Conservation (phyloP, 345 rosid genomes). For the Populus tremula region DNA sequence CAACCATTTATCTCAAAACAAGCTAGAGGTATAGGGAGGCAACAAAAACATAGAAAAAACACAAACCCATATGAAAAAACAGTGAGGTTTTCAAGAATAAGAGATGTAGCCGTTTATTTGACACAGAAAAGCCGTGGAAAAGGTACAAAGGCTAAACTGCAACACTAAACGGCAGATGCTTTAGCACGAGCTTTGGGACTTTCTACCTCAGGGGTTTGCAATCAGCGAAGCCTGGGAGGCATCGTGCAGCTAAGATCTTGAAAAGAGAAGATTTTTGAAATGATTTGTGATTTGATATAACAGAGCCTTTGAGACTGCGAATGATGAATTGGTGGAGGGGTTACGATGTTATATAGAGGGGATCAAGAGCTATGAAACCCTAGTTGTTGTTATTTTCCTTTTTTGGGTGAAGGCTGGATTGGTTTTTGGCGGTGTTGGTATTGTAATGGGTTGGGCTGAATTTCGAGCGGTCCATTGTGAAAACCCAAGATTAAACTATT, state of each 20-base stretch:
- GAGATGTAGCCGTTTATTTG: constrained; percentile 43
- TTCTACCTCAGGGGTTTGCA: not conserved
- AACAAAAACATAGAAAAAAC: not conserved
- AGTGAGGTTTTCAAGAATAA: not conserved
- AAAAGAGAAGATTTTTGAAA: not conserved
- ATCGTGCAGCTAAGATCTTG: constrained; percentile 2
- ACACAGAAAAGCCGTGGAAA: constrained; percentile 23
- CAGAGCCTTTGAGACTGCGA: not conserved
- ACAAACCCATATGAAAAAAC: not conserved
- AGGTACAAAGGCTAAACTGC: constrained; percentile 16
- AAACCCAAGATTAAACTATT: too few relatives aligned
- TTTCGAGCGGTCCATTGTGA: too few relatives aligned
- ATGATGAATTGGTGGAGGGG: not conserved
- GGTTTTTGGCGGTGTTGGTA: too few relatives aligned
- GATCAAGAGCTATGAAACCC: not conserved
- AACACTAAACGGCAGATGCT: constrained; percentile 16
- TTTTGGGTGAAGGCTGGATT: too few relatives aligned
- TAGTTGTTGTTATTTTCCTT: not conserved
- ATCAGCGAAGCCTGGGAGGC: constrained; percentile 29
- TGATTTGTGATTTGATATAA: not conserved
- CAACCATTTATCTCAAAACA: constrained; percentile 23
- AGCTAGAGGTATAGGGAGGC: constrained; percentile 60
- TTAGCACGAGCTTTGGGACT: constrained; percentile 30
- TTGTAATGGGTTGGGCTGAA: too few relatives aligned
- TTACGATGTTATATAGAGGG: not conserved